Percentiles rank a stretch among this genome's conserved stretches.
Conservation (phyloP, 352 stramenopile genomes). For the Phytophthora agathidicida region DNA sequence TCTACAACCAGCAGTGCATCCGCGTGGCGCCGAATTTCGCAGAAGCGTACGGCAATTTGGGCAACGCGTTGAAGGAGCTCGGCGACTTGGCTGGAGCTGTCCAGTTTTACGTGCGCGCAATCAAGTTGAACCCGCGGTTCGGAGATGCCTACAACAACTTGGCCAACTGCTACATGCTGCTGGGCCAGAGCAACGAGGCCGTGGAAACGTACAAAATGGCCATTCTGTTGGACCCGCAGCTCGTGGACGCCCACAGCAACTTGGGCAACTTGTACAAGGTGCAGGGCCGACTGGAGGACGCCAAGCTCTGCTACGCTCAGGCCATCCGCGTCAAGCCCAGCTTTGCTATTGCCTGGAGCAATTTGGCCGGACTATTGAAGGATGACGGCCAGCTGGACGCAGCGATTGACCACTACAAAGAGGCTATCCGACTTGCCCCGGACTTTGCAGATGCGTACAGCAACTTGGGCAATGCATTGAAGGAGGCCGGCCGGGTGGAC, state of each 20-base stretch:
- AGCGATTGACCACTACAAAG: slow-evolving; percentile 87
- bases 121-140: slow-evolving; percentile 93
- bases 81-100: slow-evolving; percentile 90
- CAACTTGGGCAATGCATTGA: slow-evolving; percentile 87
- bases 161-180: slow-evolving; percentile 92
- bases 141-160: slow-evolving; percentile 94
- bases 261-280: slow-evolving; percentile 94
- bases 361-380: slow-evolving; percentile 92
- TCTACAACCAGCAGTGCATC: slow-evolving; percentile 96
- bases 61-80: slow-evolving; percentile 95
- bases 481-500: slow-evolving; percentile 69
- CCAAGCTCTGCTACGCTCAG: slow-evolving; percentile 91
- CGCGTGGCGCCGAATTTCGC: slow-evolving; percentile 91
- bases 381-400: slow-evolving; percentile 84
- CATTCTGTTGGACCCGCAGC: slow-evolving; percentile 83
- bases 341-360: slow-evolving; percentile 94
- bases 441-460: slow-evolving; percentile 89
- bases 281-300: slow-evolving; percentile 83
- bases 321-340: slow-evolving; percentile 89
- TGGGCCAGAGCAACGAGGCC: slow-evolving; percentile 88
- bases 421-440: slow-evolving; percentile 81
- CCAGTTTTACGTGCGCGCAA: slow-evolving; percentile 94
- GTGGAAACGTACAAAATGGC: slow-evolving; percentile 96
- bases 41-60: slow-evolving; percentile 94
- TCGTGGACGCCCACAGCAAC: slow-evolving; percentile 95